Base-by-base conservation (phyloP, 1,139 yeast species). In the Geotrichum histeridarum region DNA sequence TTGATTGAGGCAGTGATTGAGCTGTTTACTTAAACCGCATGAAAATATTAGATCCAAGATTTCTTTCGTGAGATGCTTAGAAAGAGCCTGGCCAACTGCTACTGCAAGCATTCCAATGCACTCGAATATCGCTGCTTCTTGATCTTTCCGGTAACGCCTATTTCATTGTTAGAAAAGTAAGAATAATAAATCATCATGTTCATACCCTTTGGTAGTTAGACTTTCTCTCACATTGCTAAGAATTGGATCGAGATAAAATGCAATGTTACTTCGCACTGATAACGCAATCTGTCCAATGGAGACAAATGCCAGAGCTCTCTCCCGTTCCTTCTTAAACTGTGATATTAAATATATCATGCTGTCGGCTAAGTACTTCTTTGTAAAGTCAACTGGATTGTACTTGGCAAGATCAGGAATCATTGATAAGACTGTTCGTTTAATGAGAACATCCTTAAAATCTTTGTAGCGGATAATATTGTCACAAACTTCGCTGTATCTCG, bases 1-100 rank as follows among this genome's bases (percentile, higher is more conserved):
- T 1, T 82, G 81, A 56, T 80, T 79, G 38, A 91, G 68, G 11
- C 94, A 88, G 56, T 82, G 81, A 65, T 88, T 83, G 81, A 91
- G 81, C 59, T 86, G 84, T 58, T 80, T 84, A 18, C 93, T 86
- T 50, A 93, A 76, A 0, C 96, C 88, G 60, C 96, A 89, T 54
- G 86, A 80, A 63, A 93, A 78, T 72, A 91, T 79, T 74, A 86
- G 77, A 61, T 86, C 94, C 56, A 93, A 73, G 27, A 91, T 79
- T 63, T 89, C 95, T 59, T 85, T 78, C 60, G 90, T 93, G 58
- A 93, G 74, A 66, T 89, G 93, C 66, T 91, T 91, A 0, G 97
- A 86, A 53, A 93, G 75, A 0, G 96, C 95, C n/a, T 96, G 95
- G 0, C 97, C 98, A 11, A 91, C 90, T 0, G 98, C 95, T 27